phyloP scores from a whole-genome alignment of 768 basidiomycete species.

The Mycena chlorophos region DNA sequence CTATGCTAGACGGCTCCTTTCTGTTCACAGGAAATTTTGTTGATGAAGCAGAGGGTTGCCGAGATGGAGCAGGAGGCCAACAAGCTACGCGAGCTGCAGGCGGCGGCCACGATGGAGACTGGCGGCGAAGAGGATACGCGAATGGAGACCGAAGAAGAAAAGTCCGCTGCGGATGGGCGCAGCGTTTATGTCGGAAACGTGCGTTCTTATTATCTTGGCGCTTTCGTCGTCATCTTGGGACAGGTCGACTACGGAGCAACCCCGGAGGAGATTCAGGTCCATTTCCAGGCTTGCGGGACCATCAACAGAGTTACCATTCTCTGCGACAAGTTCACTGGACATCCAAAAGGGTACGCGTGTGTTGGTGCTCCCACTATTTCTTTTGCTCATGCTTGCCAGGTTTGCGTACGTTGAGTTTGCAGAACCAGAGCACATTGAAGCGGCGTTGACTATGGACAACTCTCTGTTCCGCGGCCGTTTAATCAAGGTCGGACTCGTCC shows the following conservation, averaged over 20 bases:
- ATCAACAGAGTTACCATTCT: conserved; percentile 99
- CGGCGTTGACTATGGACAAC: conserved; percentile 91
- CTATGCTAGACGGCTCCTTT: conserved; percentile 23
- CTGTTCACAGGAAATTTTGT: conserved; percentile 84
- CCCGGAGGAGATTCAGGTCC: conserved; percentile 96
- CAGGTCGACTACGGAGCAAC: conserved; percentile 98
- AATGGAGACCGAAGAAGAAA: conserved; percentile 86
- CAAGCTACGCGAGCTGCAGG: conserved; percentile 84
- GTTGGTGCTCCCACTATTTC: conserved; percentile 10
- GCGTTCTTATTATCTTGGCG: conserved; percentile 33
- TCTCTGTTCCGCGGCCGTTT: conserved; percentile 92
- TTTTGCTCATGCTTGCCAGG: conserved; percentile 40
- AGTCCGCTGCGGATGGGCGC: conserved; percentile 73
- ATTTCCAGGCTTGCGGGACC: conserved; percentile 96
- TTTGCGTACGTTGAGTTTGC: conserved; percentile 99
- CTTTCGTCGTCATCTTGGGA: conserved; percentile 11
- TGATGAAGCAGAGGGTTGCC: conserved; percentile 90
- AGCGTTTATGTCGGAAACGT: conserved; percentile 98
- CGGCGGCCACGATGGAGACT: conserved; percentile 64
- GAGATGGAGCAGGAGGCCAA: conserved; percentile 93
- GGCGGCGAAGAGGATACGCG: conserved; percentile 48
- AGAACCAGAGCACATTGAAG: conserved; percentile 86
- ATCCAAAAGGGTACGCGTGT: conserved; percentile 98
- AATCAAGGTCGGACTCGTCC: conserved; percentile 66
- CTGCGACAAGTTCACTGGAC: conserved; percentile 99